These are phyloP conservation scores for Vicia faba DNA, from an alignment of 306 rosid species.

Conservation along the genomic window DNA sequence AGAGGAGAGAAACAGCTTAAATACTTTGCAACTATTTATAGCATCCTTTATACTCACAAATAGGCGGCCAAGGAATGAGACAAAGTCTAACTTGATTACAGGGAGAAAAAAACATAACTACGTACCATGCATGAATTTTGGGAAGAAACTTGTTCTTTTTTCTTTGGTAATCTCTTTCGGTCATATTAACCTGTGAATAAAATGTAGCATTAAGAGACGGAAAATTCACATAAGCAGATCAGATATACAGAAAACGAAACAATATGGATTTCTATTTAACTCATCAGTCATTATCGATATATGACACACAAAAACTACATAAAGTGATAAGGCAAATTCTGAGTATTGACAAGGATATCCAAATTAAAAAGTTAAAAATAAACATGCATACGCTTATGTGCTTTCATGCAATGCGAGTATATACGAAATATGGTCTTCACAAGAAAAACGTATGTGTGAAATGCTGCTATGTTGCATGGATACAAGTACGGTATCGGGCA, in stretches of 20 bases:
- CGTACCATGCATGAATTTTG: constrained; percentile 96
- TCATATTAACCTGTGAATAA: constrained; percentile 87
- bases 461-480: background rate
- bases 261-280: constrained; percentile 5
- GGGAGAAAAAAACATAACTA: background rate
- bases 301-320: background rate
- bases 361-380: background rate
- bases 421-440: background rate
- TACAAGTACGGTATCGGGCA: too few species aligned
- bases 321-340: background rate
- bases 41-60: background rate
- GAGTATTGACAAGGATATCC: constrained; percentile 25
- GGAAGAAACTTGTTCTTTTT: constrained; percentile 97
- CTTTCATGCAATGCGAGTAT: constrained; percentile 7
- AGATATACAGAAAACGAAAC: constrained; percentile 11
- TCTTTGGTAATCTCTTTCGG: constrained; percentile 94
- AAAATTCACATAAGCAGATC: constrained; percentile 20
- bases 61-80: constrained; percentile 17
- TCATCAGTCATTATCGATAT: background rate
- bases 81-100: background rate
- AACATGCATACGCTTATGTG: background rate
- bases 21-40: constrained; percentile 19
- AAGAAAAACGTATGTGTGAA: background rate
- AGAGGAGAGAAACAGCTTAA: background rate
- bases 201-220: constrained; percentile 29